These are phyloP conservation scores for Yamadazyma diddensiae DNA, from an alignment of 1,139 yeast genomes.

Conservation along the genomic window DNA sequence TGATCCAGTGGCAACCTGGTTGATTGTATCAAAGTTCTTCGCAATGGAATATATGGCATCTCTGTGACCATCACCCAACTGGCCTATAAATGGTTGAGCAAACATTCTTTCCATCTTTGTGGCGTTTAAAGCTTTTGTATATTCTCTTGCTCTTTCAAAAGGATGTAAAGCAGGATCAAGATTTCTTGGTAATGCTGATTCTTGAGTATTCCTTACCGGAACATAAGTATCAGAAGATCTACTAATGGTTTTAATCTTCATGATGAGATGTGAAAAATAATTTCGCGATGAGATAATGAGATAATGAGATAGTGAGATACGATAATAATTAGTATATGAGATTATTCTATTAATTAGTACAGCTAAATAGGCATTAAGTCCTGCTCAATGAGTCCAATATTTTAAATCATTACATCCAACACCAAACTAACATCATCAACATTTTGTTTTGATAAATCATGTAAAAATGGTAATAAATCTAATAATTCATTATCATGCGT, in stretches of 20 bases:
- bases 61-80: slow-evolving; percentile 89
- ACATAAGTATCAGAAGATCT: slow-evolving; percentile 89
- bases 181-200: slow-evolving; percentile 83
- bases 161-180: slow-evolving; percentile 95
- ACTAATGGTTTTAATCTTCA: slow-evolving; percentile 60
- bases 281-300: slow-evolving; percentile 1
- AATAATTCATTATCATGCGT: slow-evolving; percentile 93
- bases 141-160: slow-evolving; percentile 94
- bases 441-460: slow-evolving; percentile 66
- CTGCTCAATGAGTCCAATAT: slow-evolving; percentile 12
- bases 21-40: slow-evolving; percentile 66
- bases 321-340: background rate
- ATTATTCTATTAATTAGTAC: slow-evolving; percentile 2
- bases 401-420: slow-evolving; percentile 55
- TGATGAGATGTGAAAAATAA: slow-evolving; percentile 3
- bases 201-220: slow-evolving; percentile 88
- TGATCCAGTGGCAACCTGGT: slow-evolving; percentile 82
- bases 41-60: slow-evolving; percentile 95
- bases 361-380: slow-evolving; percentile 10
- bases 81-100: slow-evolving; percentile 97
- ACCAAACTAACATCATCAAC: slow-evolving; percentile 85
- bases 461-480: slow-evolving; percentile 86
- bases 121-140: slow-evolving; percentile 90
- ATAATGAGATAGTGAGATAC: background rate
- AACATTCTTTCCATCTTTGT: slow-evolving; percentile 94